These are phyloP conservation scores for Kwoniella sp. DNA, from an alignment of 768 basidiomycete species.

Conservation along the genomic window DNA sequence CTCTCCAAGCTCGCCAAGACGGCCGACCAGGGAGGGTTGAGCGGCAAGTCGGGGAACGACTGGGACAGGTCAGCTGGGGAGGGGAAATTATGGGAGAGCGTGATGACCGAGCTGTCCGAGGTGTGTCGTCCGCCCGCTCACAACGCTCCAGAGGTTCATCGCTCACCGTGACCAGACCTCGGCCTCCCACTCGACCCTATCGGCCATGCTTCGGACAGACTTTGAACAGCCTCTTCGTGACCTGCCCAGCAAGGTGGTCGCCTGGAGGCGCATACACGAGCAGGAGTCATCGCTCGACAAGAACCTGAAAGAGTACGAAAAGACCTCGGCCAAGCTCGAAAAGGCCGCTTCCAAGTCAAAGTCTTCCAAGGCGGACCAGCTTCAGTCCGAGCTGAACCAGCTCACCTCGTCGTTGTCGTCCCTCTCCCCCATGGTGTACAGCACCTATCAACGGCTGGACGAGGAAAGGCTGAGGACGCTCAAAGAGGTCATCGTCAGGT, in stretches of 20 bases:
- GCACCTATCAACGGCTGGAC: slow-evolving; percentile 44
- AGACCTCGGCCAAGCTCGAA: slow-evolving; percentile 40
- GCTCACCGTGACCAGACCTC: slow-evolving; percentile 29
- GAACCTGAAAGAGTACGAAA: slow-evolving; percentile 48
- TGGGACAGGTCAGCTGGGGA: slow-evolving; percentile 39
- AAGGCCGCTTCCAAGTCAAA: slow-evolving; percentile 44
- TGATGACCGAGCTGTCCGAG: slow-evolving; percentile 43
- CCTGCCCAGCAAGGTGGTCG: slow-evolving; percentile 35
- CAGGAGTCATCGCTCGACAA: slow-evolving; percentile 46
- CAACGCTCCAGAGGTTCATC: neutral
- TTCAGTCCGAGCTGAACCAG: slow-evolving; percentile 37
- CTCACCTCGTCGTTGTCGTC: slow-evolving; percentile 30
- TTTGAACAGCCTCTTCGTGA: slow-evolving; percentile 46
- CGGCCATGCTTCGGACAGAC: slow-evolving; percentile 40
- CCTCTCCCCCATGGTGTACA: slow-evolving; percentile 44
- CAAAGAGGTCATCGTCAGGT: slow-evolving; percentile 48
- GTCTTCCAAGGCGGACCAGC: slow-evolving; percentile 36
- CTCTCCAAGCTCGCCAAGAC: slow-evolving; percentile 45
- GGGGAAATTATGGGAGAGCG: slow-evolving; percentile 36
- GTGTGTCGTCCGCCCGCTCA: slow-evolving; percentile 18
- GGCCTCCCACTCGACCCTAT: slow-evolving; percentile 33
- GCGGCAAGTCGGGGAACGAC: slow-evolving; percentile 28
- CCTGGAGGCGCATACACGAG: slow-evolving; percentile 31
- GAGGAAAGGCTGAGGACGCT: slow-evolving; percentile 37
- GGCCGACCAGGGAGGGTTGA: slow-evolving; percentile 34